Percentiles rank a stretch among this genome's conserved stretches.
Evolutionary conservation across 1,284 basidiomycete genomes (phyloP).

Genomic region (Flammula alnicola): DNA sequence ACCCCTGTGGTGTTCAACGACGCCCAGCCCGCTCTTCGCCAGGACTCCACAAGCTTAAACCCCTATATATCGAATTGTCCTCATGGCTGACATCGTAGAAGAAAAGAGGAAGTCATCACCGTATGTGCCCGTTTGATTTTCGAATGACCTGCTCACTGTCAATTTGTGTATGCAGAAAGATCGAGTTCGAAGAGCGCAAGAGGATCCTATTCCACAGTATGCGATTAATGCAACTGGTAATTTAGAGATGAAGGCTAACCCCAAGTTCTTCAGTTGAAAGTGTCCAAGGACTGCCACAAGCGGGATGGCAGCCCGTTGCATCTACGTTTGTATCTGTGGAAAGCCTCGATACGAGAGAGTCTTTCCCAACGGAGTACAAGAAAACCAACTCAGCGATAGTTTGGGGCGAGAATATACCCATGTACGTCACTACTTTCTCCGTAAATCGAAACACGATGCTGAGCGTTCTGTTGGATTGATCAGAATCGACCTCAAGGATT

Average conservation of each 20-base stretch:
- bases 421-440: conserved; percentile 12
- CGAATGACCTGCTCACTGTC: not conserved
- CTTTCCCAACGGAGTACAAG: conserved; percentile 18
- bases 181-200: conserved; percentile 23
- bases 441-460: not conserved
- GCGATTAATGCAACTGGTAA: not conserved
- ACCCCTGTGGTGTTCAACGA: no score
- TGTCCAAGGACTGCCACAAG: conserved; percentile 19
- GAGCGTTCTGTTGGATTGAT: conserved; percentile 12
- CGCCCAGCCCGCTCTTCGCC: no score
- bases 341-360: conserved; percentile 20
- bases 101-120: no score
- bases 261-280: conserved; percentile 13
- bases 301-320: conserved; percentile 21
- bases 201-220: conserved; percentile 25
- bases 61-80: no score
- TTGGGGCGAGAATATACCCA: conserved; percentile 25
- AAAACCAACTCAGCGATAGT: conserved; percentile 15
- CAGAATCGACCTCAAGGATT: conserved; percentile 19
- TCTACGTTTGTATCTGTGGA: conserved; percentile 22
- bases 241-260: not conserved
- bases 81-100: no score
- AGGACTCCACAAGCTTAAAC: no score
- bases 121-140: not conserved
- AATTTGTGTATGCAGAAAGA: conserved; percentile 7